Evolutionary conservation across 306 rosid species (phyloP), one percentile per base, ranked within the genome.

Genomic region (Rosa persica): DNA sequence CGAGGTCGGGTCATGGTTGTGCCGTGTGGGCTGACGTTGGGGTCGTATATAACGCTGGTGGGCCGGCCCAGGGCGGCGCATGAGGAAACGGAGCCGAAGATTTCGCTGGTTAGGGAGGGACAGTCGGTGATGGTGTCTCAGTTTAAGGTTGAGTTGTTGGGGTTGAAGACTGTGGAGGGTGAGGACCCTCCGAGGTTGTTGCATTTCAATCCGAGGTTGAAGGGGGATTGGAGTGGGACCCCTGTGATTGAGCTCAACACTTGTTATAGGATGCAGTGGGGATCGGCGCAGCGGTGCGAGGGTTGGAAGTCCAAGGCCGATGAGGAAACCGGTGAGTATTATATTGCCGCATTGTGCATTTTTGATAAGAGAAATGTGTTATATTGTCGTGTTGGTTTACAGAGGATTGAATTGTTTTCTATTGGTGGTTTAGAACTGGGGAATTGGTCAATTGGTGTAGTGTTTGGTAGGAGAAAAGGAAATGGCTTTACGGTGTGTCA

Each of bases 221-320:
- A 44, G 43, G 99, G 99, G 36, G 99, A 95, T 85, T 95, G 99
- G 99, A 90, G 97, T 70, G 92, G 90, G 19, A 93, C 72, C 70
- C 98, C 98, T 2, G 97, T 95, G 25, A 86, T 95, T 80, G 99
- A 95, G 87, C 86, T 83, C 22, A 95, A 95, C 74, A 93, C 98
- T 11, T 93, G 99, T 85, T 95, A 95, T 60, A 79, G 99, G 74
- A 92, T 92, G 99, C 99, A 95, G 76, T 95, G 99, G 99, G 98
- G 97, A 0, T 61, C 93, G 6, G 83, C 99, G 3, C 79, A 84
- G 51, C 87, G 99, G 6, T 95, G 99, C 61, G 96, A 95, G 74
- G 98, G 99, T 10, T 95, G 96, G 98, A 91, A 86, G 80, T 91
- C 99, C 0, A 88, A 85, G 76, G 98, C 98, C 75, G 93, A 89